Base-by-base conservation (phyloP, 345 rosid species). In the Eucalyptus cloeziana region DNA sequence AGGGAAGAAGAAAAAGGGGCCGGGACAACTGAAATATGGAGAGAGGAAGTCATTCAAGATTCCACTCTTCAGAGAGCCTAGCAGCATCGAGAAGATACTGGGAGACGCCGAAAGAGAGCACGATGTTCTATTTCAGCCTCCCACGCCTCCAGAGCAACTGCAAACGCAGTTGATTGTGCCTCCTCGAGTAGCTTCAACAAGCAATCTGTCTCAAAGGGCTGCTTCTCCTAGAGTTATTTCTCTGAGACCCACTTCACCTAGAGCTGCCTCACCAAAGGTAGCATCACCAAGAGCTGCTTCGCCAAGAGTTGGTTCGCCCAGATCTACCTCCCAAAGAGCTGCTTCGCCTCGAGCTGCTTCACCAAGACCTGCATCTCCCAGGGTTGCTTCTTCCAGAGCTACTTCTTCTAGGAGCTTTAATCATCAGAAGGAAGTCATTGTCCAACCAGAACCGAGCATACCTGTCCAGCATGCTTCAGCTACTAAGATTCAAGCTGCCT, bases 71-170 rank as follows among this genome's bases (percentile, higher is more conserved):
- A 95, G 95, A 90, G 93, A 92, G 90, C 99, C 99, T 3, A 98
- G 99, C 89, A 98, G 99, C 91, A 94, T 98, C 54, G 99, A 98
- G 92, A 93, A 96, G 92, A 98, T 98, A 71, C 92, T 98, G 86
- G 98, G 93, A 87, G 99, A 98, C 86, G 99, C 97, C 24, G 99
- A 98, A 92, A 92, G 96, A 88, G 99, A 96, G 88, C 96, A 97
- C 79, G 94, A 91, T 49, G 88, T 97, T 89, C 87, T 92, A 71
- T 96, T 96, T 91, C 92, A 95, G 90, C 99, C 99, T 87, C 99
- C 97, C 33, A 93, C 92, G 16, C 94, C 95, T 88, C 91, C 94
- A 5, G 95, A 92, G 91, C 95, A 92, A 54, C 95, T 95, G 1
- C 92, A 13, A 49, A 86, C 86, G 21, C 85, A 85, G 11, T 15